Base-by-base conservation (phyloP, 2,329 filamentous ascomycete species). In the Colletotrichum paranaense region DNA sequence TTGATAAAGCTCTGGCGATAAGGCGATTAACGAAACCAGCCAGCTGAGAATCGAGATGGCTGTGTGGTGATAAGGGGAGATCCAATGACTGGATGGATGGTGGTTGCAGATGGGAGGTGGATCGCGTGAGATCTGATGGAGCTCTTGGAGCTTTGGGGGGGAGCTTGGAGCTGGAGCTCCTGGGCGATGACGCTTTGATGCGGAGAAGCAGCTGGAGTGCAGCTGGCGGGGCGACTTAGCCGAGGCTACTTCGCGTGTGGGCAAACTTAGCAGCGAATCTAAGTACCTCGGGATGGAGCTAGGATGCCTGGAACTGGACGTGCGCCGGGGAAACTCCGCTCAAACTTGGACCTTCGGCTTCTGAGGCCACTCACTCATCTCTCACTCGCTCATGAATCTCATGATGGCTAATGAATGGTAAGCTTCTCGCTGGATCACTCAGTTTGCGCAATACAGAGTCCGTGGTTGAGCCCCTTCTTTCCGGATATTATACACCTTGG, bases 131-230 rank as follows among this genome's bases (percentile, higher is more conserved):
- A 24, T 46, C 49, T 56, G 30, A 16, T 26, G 62, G 52, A 63
- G 28, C 60, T 53, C 46, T 53, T n/a, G 46, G 62, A 63, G 62
- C 62, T 63, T 26, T 38, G 19, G 22, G 56, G 56, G 32, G 67
- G 53, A 70, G 67, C 62, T 70, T 55, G 57, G 58, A 58, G 69
- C 65, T 72, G 24, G 30, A 49, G 42, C 49, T 35, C 62, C 16
- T 22, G 65, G 38, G 32, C 58, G 56, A 70, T 70, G 70, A 73
- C 60, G 70, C 69, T 69, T 59, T n/a, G 65, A 72, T 28, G 69
- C 42, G 67, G 66, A 53, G 65, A 42, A 32, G 14, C n/a, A 68
- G 28, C 64, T 67, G 56, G 52, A 53, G 62, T 68, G 35, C 38
- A 49, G 22, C 52, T 68, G 26, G 24, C 16, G 64, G 56, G 35